Conservation (phyloP, 306 rosid species). For the Rosa multiflora region DNA sequence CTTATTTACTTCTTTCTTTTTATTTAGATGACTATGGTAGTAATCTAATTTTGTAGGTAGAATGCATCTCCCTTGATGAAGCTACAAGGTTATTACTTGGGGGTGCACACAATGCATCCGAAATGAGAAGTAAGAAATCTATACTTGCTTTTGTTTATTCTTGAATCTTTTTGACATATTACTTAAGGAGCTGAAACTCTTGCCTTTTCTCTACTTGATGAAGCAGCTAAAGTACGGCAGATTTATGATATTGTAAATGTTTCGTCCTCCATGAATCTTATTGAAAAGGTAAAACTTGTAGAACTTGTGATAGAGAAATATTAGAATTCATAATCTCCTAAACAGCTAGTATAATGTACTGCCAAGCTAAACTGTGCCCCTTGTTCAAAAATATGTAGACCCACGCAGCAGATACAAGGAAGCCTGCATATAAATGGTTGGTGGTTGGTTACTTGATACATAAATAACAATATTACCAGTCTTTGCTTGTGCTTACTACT, state of each 20-base stretch:
- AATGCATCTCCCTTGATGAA: constrained; percentile 83
- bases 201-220: constrained; percentile 26
- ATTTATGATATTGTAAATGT: constrained; percentile 94
- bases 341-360: background rate
- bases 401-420: constrained; percentile 66
- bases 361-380: background rate
- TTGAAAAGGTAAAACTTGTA: constrained; percentile 61
- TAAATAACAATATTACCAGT: too few species aligned
- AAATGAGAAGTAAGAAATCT: constrained; percentile 66
- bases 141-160: constrained; percentile 8
- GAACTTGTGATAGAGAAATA: background rate
- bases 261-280: constrained; percentile 77
- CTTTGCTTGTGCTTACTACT: too few species aligned
- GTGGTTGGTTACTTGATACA: too few species aligned
- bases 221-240: constrained; percentile 90
- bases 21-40: too few species aligned
- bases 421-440: constrained; percentile 86
- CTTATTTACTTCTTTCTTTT: background rate
- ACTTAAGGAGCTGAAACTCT: background rate
- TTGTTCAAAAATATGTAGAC: constrained; percentile 50
- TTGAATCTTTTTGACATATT: background rate
- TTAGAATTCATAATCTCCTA: background rate
- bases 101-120: constrained; percentile 57
- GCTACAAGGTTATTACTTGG: constrained; percentile 90
- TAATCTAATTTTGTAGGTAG: constrained; percentile 34